Evolutionary conservation across 2,329 filamentous ascomycete genomes (phyloP).

Genomic region (Fusarium verticillioides): DNA sequence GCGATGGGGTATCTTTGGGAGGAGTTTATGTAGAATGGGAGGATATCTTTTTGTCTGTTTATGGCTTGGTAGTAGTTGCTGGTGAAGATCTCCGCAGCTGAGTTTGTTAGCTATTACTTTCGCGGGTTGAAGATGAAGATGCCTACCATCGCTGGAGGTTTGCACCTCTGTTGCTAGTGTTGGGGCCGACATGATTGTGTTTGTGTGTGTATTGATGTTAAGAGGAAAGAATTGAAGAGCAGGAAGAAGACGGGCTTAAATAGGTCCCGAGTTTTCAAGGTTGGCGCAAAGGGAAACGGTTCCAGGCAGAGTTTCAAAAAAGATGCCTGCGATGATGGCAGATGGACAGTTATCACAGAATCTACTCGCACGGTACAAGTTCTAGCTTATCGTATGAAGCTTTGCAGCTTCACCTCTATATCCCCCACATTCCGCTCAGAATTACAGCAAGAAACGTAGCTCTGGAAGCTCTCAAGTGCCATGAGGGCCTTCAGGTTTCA

Average conservation of each 20-base stretch:
- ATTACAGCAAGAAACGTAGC: not conserved
- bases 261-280: not conserved
- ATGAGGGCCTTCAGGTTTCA: constrained; percentile 48
- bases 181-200: constrained; percentile 49
- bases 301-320: constrained; percentile 19
- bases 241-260: not conserved
- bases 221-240: not conserved
- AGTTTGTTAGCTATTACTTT: constrained; percentile 23
- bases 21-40: constrained; percentile 76
- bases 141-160: constrained; percentile 59
- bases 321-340: constrained; percentile 18
- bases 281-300: constrained; percentile 40
- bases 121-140: not conserved
- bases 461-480: not conserved
- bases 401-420: constrained; percentile 7
- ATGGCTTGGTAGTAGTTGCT: constrained; percentile 81
- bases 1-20: constrained; percentile 64
- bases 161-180: constrained; percentile 57
- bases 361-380: constrained; percentile 31
- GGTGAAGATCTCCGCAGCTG: constrained; percentile 78
- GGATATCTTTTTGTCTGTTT: constrained; percentile 69
- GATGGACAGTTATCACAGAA: constrained; percentile 38
- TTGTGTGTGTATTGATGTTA: not conserved
- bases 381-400: constrained; percentile 36
- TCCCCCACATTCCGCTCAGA: constrained; percentile 16